Base-by-base conservation (phyloP, 164 flowering plant genomes). In the Akebia trifoliata region DNA sequence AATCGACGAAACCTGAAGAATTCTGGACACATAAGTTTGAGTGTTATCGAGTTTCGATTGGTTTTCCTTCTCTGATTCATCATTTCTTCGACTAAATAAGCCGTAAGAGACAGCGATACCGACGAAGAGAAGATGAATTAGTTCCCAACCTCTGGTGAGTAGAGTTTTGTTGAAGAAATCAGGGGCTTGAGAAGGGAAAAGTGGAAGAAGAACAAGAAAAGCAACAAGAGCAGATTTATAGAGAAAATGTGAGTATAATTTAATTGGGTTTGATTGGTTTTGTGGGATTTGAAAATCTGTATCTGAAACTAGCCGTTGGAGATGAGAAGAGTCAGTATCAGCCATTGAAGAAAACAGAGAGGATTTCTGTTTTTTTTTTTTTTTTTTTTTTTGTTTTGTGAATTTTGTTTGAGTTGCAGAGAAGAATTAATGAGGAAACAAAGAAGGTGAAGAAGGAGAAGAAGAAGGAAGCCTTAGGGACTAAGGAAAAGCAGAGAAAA, bases 51-150 rank as follows among this genome's bases (percentile, higher is more conserved):
- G 48, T 54, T 67, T 73, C 0, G 61, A 43, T 38, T 36, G 37
- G 40, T 51, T 67, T 30, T 83, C 82, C 50, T 77, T 80, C 28
- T 81, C 86, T 0, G 55, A 35, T 17, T 81, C 86, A 2, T 50
- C 50, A 30, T 73, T 82, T 61, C 79, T 42, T 15, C 81, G 67
- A 76, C 99, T 84, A 57, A 93, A 90, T 0, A 93, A 72, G 9
- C 97, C 96, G 48, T 93, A 93, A 34, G 95, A 87, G 56, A 93
- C 81, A 4, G 97, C 97, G 31, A 90, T 78, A 2, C 99, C 99
- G n/a, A 89, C 96, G 45, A 89, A 74, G 8, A 89, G 61, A 44
- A 92, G 86, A 70, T 87, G 96, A 11, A 93, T 71, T 65, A 93
- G 84, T 76, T 93, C 97, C 96, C 97, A 93, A 61, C 83, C 70